A percentile compares a stretch with the other conserved stretches of the same genome.
phyloP scores from a whole-genome alignment of 2,329 filamentous ascomycete genomes.

The Corynespora cassiicola region DNA sequence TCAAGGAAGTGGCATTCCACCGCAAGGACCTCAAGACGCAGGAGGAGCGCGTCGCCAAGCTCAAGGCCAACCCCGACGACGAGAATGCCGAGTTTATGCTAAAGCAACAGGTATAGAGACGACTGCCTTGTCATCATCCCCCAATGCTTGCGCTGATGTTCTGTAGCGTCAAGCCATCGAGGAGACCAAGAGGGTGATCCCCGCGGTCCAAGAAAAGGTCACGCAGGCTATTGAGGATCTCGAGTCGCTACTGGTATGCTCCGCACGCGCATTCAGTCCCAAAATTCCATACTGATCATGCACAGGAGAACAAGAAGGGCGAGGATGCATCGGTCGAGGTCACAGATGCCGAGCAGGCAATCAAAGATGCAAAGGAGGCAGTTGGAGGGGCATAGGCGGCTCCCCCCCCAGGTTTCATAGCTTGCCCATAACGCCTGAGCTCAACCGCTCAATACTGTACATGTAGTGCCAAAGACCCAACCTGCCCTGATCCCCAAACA shows the following conservation, averaged over 20 bases:
- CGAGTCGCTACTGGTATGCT: slow-evolving; percentile 75
- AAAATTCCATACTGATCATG: too few relatives aligned
- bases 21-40: slow-evolving; percentile 84
- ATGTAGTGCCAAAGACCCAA: too few relatives aligned
- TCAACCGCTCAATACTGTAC: too few relatives aligned
- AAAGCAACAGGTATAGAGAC: slow-evolving; percentile 80
- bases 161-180: slow-evolving; percentile 77
- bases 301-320: slow-evolving; percentile 52
- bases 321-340: slow-evolving; percentile 50
- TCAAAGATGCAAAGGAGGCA: slow-evolving; percentile 48
- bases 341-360: slow-evolving; percentile 52
- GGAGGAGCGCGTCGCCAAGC: slow-evolving; percentile 71
- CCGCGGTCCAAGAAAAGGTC: slow-evolving; percentile 74
- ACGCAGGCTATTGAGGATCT: slow-evolving; percentile 73
- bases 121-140: too few relatives aligned
- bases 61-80: slow-evolving; percentile 68
- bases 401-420: slow-evolving; percentile 40
- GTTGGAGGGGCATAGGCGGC: slow-evolving; percentile 49
- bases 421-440: too few relatives aligned
- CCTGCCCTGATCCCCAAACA: slow-evolving; percentile 32
- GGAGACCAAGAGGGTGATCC: slow-evolving; percentile 86
- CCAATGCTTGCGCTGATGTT: too few relatives aligned
- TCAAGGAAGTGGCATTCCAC: slow-evolving; percentile 92
- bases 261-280: slow-evolving; percentile 20
- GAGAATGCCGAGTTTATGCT: slow-evolving; percentile 80